These are phyloP conservation scores for Stipa capillata DNA, from an alignment of 176 grass and related monocot genomes.

Conservation along the genomic window DNA sequence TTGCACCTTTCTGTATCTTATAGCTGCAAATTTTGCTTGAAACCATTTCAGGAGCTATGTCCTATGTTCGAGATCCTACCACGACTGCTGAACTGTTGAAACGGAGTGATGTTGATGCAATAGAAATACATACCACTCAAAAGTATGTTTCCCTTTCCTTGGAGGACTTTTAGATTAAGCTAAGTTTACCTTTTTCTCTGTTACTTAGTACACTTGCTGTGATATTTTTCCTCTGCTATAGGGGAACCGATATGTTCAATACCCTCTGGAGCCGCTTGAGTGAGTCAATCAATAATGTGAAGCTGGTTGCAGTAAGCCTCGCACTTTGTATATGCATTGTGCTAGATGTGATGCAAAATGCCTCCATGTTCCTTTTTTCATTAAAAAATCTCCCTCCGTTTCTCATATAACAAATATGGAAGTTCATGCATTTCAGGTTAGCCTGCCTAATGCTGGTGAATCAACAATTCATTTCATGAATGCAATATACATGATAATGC, in stretches of 20 bases:
- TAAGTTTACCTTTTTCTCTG: neutral
- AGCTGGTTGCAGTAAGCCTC: constrained; percentile 71
- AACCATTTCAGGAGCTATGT: constrained; percentile 65
- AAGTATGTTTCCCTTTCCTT: constrained; percentile 42
- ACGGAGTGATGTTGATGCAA: constrained; percentile 74
- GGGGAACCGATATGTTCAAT: constrained; percentile 67
- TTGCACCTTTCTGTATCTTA: constrained; percentile 20
- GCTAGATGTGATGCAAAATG: constrained; percentile 11
- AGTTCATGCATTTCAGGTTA: constrained; percentile 50
- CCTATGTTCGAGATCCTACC: constrained; percentile 73
- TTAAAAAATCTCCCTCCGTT: neutral
- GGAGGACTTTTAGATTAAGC: neutral
- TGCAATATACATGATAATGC: constrained; percentile 44
- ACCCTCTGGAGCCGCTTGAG: constrained; percentile 64
- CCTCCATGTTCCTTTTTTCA: neutral
- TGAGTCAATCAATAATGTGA: constrained; percentile 54
- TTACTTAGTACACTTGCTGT: neutral
- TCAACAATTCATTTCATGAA: constrained; percentile 65
- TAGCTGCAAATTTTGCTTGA: constrained; percentile 37
- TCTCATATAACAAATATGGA: neutral
- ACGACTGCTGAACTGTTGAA: constrained; percentile 63
- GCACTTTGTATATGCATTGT: constrained; percentile 2
- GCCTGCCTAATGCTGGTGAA: constrained; percentile 66
- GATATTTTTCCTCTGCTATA: constrained; percentile 30
- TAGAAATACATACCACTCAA: constrained; percentile 91